These are phyloP conservation scores for Botryotinia globosa DNA, from an alignment of 2,329 filamentous ascomycete genomes.

Conservation along the genomic window DNA sequence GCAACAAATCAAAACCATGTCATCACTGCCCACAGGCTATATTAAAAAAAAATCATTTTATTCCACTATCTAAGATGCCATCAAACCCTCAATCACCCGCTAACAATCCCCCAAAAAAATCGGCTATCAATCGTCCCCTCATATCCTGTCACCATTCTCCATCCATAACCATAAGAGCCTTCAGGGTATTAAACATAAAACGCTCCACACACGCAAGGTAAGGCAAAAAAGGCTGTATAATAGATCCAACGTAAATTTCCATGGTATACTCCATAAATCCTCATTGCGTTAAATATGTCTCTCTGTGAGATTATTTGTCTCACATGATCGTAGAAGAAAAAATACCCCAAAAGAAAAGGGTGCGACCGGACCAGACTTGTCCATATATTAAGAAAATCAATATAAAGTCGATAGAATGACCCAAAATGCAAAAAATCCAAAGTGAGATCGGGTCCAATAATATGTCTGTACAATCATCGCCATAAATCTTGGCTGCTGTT, in stretches of 20 bases:
- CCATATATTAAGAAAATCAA: neutral
- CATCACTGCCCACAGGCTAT: neutral
- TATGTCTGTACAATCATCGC: neutral
- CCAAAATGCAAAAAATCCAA: neutral
- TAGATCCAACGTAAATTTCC: neutral
- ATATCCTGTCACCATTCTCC: neutral
- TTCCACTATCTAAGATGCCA: neutral
- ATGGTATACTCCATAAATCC: constrained; percentile 7
- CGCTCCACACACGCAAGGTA: constrained; percentile 6
- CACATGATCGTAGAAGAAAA: neutral
- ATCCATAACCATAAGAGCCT: constrained; percentile 6
- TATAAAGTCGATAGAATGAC: neutral
- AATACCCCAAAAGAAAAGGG: neutral
- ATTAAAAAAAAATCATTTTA: neutral
- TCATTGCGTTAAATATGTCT: neutral
- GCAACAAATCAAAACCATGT: neutral
- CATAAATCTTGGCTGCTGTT: constrained; percentile 17
- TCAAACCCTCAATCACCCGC: neutral
- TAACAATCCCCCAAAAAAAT: neutral
- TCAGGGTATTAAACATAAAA: constrained; percentile 12
- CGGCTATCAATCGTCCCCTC: neutral
- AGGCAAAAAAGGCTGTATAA: neutral
- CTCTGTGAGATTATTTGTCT: neutral
- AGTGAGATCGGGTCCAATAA: neutral
- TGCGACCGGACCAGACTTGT: neutral